phyloP scores from a whole-genome alignment of 2,329 filamentous ascomycete genomes.

The Paraphaeosphaeria minitans region DNA sequence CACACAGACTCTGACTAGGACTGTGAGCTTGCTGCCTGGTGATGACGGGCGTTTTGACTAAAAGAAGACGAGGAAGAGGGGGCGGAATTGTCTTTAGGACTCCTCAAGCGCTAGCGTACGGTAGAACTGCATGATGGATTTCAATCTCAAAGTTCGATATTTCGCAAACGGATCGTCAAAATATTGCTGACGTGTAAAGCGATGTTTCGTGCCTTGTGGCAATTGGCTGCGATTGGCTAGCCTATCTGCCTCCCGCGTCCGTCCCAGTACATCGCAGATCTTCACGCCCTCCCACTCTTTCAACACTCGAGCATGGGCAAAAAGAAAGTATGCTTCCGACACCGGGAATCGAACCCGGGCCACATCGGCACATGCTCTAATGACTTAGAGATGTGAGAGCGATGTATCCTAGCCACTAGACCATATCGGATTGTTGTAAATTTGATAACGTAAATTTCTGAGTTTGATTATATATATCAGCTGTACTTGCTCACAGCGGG shows the following conservation, averaged over 20 bases:
- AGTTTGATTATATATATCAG: not conserved
- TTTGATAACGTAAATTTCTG: not conserved
- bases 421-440: conserved; percentile 7
- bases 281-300: not conserved
- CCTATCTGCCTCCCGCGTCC: not conserved
- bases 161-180: not conserved
- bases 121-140: not conserved
- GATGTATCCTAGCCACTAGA: conserved; percentile 8
- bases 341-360: conserved; percentile 12
- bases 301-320: not conserved
- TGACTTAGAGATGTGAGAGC: not conserved
- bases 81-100: not conserved
- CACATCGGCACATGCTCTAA: conserved; percentile 6
- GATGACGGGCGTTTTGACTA: not conserved
- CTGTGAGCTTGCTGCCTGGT: conserved; percentile 19
- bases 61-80: not conserved
- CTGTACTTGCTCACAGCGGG: not conserved
- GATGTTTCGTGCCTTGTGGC: not conserved
- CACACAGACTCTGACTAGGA: conserved; percentile 30
- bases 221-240: not conserved
- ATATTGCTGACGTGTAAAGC: not conserved
- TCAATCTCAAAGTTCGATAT: not conserved
- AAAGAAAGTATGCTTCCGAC: not conserved
- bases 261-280: not conserved
- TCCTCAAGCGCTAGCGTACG: not conserved